Evolutionary conservation across 1,284 basidiomycete genomes (phyloP), one percentile per base, ranked within the genome.

Genomic region (Cryptococcus sp.): DNA sequence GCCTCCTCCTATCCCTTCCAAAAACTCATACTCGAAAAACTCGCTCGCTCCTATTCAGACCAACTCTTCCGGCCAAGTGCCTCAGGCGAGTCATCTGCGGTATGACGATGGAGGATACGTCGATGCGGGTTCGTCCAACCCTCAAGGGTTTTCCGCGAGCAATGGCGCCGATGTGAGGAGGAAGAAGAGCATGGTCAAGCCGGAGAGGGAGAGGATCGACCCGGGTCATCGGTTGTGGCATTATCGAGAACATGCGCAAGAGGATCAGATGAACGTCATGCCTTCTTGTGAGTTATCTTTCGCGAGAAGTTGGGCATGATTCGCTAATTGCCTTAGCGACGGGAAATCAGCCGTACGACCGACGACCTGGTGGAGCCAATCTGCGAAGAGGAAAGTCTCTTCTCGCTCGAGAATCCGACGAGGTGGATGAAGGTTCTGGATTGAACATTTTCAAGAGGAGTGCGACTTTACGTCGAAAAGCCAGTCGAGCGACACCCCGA

Each of bases 201-300:
- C 95, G 7, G 94, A 98, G 73, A 79, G 94, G 54, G 94, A 97
- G 77, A 88, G 94, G 77, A 90, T 97, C 64, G 93, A 97, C 67
- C 92, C 93, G 9, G 84, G 83, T 42, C 92, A 97, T 77, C 81
- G 92, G 37, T 84, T 94, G 60, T 98, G 87, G 84, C 87, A 97
- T 75, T 98, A 98, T 74, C 84, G 91, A 46, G 85, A 81, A 57
- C 91, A 88, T 73, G 88, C 89, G 14, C 85, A 86, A 19, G 83
- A 87, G 66, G 79, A 90, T 70, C 83, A 85, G 68, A 77, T 83
- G 50, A 82, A 82, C 48, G 80, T 91, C 18, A 76, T 84, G 68
- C 85, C 89, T 19, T 89, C 86, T 43, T 79, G 88, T 91, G 63
- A 63, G 87, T 81, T 24, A 12, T 4, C 24, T 36, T 48, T 46